These are phyloP conservation scores for Cordyceps pruinosa DNA, from an alignment of 2,329 filamentous ascomycete genomes.

Conservation along the genomic window DNA sequence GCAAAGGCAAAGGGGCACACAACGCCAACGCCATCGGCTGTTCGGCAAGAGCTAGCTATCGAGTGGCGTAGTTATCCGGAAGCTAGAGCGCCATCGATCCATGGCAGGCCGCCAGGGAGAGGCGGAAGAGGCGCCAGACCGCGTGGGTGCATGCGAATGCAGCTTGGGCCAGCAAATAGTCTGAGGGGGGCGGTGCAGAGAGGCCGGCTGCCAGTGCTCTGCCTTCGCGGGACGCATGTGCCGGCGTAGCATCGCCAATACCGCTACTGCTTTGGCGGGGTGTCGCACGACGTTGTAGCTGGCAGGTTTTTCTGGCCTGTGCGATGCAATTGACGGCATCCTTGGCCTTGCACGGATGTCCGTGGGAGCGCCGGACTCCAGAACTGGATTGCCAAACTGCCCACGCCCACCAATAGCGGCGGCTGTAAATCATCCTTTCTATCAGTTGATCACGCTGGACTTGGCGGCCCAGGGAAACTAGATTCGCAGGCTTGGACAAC, in stretches of 20 bases:
- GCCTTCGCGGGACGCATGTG: not conserved
- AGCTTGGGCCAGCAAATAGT: not conserved
- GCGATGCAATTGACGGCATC: not conserved
- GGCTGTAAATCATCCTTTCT: not conserved
- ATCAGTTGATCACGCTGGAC: not conserved
- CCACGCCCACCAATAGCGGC: not conserved
- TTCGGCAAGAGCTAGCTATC: slow-evolving; percentile 1
- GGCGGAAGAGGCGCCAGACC: not conserved
- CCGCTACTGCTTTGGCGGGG: not conserved
- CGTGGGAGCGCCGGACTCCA: not conserved
- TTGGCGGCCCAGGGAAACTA: not conserved
- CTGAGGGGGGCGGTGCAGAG: slow-evolving; percentile 1
- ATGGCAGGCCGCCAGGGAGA: not conserved
- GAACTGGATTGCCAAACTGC: not conserved
- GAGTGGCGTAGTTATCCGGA: not conserved
- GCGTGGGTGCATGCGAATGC: not conserved
- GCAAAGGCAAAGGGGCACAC: too few relatives aligned
- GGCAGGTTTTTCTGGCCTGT: not conserved
- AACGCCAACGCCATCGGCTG: slow-evolving; percentile 7
- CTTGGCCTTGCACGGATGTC: not conserved
- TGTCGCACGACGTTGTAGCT: not conserved
- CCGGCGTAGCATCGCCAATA: slow-evolving; percentile 4
- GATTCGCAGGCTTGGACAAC: not conserved
- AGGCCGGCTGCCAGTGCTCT: not conserved
- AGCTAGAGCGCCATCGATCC: not conserved